A percentile compares a stretch with the other conserved stretches of the same genome.
Conservation (phyloP, 2,329 filamentous ascomycete species). For the Exophiala calicioides region DNA sequence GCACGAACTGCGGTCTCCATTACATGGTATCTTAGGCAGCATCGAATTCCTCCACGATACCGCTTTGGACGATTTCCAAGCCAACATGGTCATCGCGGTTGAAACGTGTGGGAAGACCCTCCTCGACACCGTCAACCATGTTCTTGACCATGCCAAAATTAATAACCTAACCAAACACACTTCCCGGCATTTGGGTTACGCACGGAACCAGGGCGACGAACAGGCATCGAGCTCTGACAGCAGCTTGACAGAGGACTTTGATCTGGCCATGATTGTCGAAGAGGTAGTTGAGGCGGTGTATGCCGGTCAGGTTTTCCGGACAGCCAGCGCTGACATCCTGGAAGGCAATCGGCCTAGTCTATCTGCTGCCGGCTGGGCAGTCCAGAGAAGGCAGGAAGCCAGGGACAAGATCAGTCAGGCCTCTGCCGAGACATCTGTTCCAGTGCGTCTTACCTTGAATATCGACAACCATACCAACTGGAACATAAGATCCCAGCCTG, state of each 20-base stretch:
- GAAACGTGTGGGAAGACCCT: conserved; percentile 46
- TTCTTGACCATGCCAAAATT: conserved; percentile 57
- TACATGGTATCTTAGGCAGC: conserved; percentile 46
- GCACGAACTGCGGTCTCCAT: conserved; percentile 46
- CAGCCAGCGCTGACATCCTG: conserved; percentile 17
- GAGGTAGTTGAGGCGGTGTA: conserved; percentile 56
- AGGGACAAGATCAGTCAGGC: conserved; percentile 15
- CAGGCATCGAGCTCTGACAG: conserved; percentile 22
- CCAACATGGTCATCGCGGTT: conserved; percentile 42
- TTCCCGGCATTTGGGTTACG: conserved; percentile 5
- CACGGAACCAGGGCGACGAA: conserved; percentile 1
- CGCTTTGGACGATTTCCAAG: conserved; percentile 42
- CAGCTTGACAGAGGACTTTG: conserved; percentile 36
- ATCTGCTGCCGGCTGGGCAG: conserved; percentile 19
- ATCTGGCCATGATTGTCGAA: conserved; percentile 34
- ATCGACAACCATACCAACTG: conserved; percentile 53
- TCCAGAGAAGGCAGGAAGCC: conserved; percentile 9
- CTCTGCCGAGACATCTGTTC: neutral
- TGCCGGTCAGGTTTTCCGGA: conserved; percentile 45
- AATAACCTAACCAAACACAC: conserved; percentile 38
- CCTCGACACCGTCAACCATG: conserved; percentile 48
- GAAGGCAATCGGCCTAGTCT: conserved; percentile 15
- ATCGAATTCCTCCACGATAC: conserved; percentile 45
- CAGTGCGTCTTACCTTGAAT: conserved; percentile 48
- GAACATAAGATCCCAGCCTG: conserved; percentile 58